Conservation (phyloP, 768 basidiomycete genomes). For the Auricularia sp. region DNA sequence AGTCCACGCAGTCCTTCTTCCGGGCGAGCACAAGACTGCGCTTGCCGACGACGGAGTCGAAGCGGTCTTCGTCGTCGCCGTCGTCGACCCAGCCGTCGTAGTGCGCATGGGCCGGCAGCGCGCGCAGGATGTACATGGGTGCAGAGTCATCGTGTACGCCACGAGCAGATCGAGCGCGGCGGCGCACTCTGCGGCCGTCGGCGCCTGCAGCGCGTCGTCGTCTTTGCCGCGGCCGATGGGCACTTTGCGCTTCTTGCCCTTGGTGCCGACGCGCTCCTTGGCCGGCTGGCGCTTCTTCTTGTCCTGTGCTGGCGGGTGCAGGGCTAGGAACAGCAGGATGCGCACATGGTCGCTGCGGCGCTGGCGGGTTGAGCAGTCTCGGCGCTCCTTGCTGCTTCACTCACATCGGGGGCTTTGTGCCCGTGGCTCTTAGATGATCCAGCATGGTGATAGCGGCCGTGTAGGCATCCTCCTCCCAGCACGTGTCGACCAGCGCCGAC, state of each 20-base stretch:
- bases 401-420: background rate
- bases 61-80: background rate
- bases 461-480: background rate
- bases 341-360: background rate
- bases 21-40: background rate
- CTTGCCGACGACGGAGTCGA: background rate
- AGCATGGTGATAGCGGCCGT: background rate
- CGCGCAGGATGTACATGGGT: background rate
- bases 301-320: background rate
- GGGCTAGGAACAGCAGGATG: background rate
- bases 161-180: background rate
- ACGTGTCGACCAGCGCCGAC: background rate
- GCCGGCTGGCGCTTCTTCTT: background rate
- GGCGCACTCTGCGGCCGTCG: background rate
- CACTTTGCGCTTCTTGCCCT: background rate
- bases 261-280: background rate
- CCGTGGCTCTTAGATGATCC: background rate
- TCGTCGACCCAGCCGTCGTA: no score
- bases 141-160: background rate
- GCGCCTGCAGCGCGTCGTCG: background rate
- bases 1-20: background rate
- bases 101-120: background rate
- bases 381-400: background rate
- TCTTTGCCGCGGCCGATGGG: background rate
- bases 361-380: background rate